Evolutionary conservation across 2,329 filamentous ascomycete genomes (phyloP).

Genomic region (Hymenoscyphus occultus): DNA sequence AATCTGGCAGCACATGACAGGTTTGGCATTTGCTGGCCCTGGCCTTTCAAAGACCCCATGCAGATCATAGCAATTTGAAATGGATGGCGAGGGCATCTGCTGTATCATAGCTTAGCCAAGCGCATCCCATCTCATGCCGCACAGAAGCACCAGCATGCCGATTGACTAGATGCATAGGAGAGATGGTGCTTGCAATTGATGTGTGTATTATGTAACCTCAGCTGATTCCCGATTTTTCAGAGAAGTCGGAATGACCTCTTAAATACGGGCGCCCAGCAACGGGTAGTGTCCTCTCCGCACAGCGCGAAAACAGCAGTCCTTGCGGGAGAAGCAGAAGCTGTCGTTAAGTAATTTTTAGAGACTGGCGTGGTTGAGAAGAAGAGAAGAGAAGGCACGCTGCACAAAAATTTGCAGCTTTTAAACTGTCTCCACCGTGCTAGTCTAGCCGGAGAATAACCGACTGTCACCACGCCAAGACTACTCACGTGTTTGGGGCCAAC

Average conservation of each 20-base stretch:
- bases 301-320: slow-evolving; percentile 65
- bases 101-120: too few relatives aligned
- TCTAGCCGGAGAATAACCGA: too few relatives aligned
- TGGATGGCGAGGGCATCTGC: too few relatives aligned
- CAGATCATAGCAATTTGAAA: too few relatives aligned
- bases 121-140: too few relatives aligned
- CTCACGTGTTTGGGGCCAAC: neutral
- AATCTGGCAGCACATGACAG: too few relatives aligned
- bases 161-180: too few relatives aligned
- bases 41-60: too few relatives aligned
- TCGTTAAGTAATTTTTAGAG: slow-evolving; percentile 51
- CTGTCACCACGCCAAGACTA: neutral
- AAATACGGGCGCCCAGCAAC: slow-evolving; percentile 71
- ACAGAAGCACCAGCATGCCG: neutral
- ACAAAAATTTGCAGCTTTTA: slow-evolving; percentile 9
- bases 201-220: slow-evolving; percentile 54
- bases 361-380: slow-evolving; percentile 52
- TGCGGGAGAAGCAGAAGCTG: slow-evolving; percentile 44
- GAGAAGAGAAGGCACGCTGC: slow-evolving; percentile 18
- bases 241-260: slow-evolving; percentile 61
- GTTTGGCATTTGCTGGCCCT: too few relatives aligned
- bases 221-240: slow-evolving; percentile 70
- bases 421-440: neutral
- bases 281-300: slow-evolving; percentile 62
- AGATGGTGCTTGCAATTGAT: neutral